Base-by-base conservation (phyloP, 306 rosid genomes). In the Sesbania bispinosa region DNA sequence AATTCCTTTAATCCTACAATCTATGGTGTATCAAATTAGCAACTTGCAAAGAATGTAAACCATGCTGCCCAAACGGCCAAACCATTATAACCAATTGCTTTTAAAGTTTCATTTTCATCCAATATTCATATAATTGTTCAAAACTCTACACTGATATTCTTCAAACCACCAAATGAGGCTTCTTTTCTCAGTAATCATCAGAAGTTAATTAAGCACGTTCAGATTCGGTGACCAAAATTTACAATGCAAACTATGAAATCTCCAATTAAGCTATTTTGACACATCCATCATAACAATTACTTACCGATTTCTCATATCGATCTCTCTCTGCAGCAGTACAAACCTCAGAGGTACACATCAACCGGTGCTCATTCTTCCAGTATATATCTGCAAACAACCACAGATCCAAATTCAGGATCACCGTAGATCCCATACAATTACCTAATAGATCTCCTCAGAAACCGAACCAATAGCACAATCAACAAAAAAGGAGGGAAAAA, bases 241-340 rank as follows among this genome's bases (percentile, higher is more conserved):
- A 46, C 41, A 21, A 14, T 15, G 53, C 48, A 69, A 82, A 68
- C 74, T 14, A 63, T 5, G 10, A 73, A 21, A 24, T 78, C 41
- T 54, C 55, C 57, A 39, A 46, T 59, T 27, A 42, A 62, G 11
- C 71, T 23, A 53, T 50, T n/a, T 45, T 57, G 41, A 67, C 38
- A 29, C 33, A n/a, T n/a, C n/a, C n/a, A n/a, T 14, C 42, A 11
- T 0, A 8, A 2, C 8, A 42, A 43, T 43, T 14, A 83, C 96
- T 88, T 75, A 93, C 98, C 20, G 98, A 57, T 90, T 90, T 93
- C 86, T 93, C 98, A 59, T 72, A 90, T 57, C 94, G 92, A 81
- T 93, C 98, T 50, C 98, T 90, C 85, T 93, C 98, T 10, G 97
- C 23, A 83, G 98, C 97, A 13, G 97, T 90, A 64, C 98, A 93